Evolutionary conservation across 1,284 basidiomycete species (phyloP), one percentile per base, ranked within the genome.

Genomic region (Cutaneotrichosporon sp.): DNA sequence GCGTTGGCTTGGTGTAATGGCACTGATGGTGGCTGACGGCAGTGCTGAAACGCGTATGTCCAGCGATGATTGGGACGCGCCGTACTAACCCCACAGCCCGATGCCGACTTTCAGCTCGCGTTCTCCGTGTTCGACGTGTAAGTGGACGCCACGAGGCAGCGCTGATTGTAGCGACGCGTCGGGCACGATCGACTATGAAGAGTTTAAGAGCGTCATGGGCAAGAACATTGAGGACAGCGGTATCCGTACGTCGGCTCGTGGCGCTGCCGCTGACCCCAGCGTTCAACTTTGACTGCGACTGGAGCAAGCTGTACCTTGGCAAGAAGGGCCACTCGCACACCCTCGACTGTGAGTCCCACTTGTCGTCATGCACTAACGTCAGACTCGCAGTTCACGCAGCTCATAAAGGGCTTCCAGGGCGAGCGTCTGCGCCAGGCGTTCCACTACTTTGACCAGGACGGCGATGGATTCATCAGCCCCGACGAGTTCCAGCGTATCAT

Each of bases 371-470:
- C 35, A 35, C 37, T 51, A 59, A 45, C 34, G 15, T 36, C 61
- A 91, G 88, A 91, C 77, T 86, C 87, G 70, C 91, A 96, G 76
- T 96, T 96, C 76, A 94, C 90, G 34, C 76, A 77, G 77, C 78
- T 97, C 59, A 94, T 97, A 90, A 96, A 94, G 76, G 92, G 90
- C 41, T 81, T 96, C 56, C 92, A 94, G 78, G 92, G 91, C 66
- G 92, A 97, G 76, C 85, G 92, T 44, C 80, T 96, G 55, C 85
- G 92, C 60, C 92, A 97, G 77, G 87, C 90, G 30, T 96, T 96
- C 80, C 87, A 84, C 76, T 83, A 84, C 76, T 80, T 96, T 68
- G 92, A 96, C 75, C 78, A 81, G 56, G 86, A 93, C 67, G 83
- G 86, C 66, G 88, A 92, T 68, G 91, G 92, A 46, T 90, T 92